Conservation (phyloP, 2,329 filamentous ascomycete species). For the Cladosporium sp. region DNA sequence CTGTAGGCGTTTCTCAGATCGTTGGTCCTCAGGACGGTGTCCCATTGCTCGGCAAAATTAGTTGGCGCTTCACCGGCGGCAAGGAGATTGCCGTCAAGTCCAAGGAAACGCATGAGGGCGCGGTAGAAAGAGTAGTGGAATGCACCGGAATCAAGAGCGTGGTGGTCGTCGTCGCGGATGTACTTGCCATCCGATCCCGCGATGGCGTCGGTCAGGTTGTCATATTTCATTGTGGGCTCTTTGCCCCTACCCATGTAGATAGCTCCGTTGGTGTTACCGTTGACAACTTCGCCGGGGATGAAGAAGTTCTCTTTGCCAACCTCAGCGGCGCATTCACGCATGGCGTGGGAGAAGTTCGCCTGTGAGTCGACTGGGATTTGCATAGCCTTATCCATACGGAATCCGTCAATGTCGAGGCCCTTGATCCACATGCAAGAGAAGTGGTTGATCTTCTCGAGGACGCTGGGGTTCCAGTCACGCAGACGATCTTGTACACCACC, state of each 20-base stretch:
- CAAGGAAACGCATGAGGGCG: conserved; percentile 56
- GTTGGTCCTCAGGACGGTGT: conserved; percentile 53
- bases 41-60: conserved; percentile 53
- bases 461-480: conserved; percentile 58
- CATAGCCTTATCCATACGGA: conserved; percentile 62
- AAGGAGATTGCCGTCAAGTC: conserved; percentile 53
- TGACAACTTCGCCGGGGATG: conserved; percentile 59
- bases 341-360: conserved; percentile 52
- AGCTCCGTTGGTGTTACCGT: conserved; percentile 56
- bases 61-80: conserved; percentile 50
- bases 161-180: conserved; percentile 48
- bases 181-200: conserved; percentile 36
- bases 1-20: conserved; percentile 58
- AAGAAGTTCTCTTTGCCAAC: conserved; percentile 61
- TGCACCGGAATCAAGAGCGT: conserved; percentile 55
- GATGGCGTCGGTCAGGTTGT: conserved; percentile 46
- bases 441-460: conserved; percentile 53
- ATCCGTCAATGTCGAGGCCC: conserved; percentile 62
- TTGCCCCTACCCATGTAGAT: conserved; percentile 60
- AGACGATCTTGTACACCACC: conserved; percentile 63
- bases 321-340: conserved; percentile 53
- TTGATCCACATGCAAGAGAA: conserved; percentile 61
- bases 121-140: conserved; percentile 64
- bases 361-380: conserved; percentile 60
- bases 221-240: conserved; percentile 49